These are phyloP conservation scores for Tilletia horrida DNA, from an alignment of 1,284 basidiomycete genomes.

Conservation along the genomic window DNA sequence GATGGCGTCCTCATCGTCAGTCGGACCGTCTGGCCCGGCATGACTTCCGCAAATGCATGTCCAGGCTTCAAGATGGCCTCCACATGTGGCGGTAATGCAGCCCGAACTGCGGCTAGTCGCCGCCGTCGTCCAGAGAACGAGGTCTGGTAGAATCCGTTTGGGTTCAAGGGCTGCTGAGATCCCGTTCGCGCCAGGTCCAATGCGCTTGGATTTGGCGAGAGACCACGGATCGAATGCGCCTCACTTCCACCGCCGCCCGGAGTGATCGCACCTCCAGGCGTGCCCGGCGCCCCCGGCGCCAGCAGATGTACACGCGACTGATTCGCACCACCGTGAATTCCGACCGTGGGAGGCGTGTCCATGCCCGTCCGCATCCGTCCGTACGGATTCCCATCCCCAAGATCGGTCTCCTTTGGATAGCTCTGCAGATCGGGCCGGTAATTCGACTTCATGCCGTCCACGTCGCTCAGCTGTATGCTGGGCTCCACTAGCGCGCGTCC, in stretches of 20 bases:
- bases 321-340: neutral
- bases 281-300: neutral
- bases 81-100: constrained; percentile 45
- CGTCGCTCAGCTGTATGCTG: no score
- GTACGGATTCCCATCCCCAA: neutral
- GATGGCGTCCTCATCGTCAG: constrained; percentile 66
- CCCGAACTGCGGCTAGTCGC: constrained; percentile 19
- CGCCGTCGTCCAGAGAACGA: neutral
- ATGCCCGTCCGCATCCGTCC: neutral
- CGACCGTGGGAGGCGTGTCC: neutral
- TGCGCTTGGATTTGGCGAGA: neutral
- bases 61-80: constrained; percentile 58
- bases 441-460: no score
- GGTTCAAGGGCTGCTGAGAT: neutral
- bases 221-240: no score
- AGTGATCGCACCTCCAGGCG: neutral
- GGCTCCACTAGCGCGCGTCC: no score
- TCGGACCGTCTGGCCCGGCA: constrained; percentile 74
- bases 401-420: neutral
- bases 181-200: neutral
- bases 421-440: neutral
- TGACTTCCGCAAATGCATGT: constrained; percentile 71
- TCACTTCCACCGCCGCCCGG: neutral
- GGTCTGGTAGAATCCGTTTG: constrained; percentile 1
- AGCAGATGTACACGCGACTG: neutral